Conservation (phyloP, 2,329 filamentous ascomycete genomes). For the Aspergillus jensenii region DNA sequence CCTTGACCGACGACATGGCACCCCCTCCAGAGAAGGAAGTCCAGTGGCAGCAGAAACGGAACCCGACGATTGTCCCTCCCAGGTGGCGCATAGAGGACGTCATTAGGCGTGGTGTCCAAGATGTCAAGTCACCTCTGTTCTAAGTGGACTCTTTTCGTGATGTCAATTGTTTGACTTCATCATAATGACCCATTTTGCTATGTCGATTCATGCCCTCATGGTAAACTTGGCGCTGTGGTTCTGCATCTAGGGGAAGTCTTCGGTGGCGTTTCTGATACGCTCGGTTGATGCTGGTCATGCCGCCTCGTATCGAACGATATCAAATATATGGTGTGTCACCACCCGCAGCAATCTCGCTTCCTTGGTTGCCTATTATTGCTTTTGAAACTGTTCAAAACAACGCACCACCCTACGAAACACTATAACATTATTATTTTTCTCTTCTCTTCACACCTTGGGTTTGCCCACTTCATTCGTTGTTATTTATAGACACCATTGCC, state of each 20-base stretch:
- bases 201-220: slow-evolving; percentile 9
- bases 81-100: slow-evolving; percentile 78
- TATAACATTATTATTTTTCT: slow-evolving; percentile 1
- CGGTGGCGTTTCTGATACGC: slow-evolving; percentile 17
- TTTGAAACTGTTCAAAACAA: neutral
- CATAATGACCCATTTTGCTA: slow-evolving; percentile 8
- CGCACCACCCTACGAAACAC: neutral
- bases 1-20: slow-evolving; percentile 69
- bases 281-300: slow-evolving; percentile 38
- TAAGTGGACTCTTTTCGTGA: slow-evolving; percentile 40
- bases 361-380: slow-evolving; percentile 6
- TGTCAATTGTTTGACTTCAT: neutral
- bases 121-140: slow-evolving; percentile 70
- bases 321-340: slow-evolving; percentile 13
- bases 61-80: slow-evolving; percentile 62
- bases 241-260: slow-evolving; percentile 7
- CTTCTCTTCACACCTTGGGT: neutral
- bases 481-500: slow-evolving; percentile 16
- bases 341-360: slow-evolving; percentile 1
- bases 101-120: slow-evolving; percentile 69
- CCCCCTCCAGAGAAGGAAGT: slow-evolving; percentile 65
- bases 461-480: slow-evolving; percentile 16
- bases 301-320: slow-evolving; percentile 23
- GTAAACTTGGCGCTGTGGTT: slow-evolving; percentile 12
- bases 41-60: slow-evolving; percentile 57